Base-by-base conservation (phyloP, 306 rosid species). In the Astragalus membranaceus region DNA sequence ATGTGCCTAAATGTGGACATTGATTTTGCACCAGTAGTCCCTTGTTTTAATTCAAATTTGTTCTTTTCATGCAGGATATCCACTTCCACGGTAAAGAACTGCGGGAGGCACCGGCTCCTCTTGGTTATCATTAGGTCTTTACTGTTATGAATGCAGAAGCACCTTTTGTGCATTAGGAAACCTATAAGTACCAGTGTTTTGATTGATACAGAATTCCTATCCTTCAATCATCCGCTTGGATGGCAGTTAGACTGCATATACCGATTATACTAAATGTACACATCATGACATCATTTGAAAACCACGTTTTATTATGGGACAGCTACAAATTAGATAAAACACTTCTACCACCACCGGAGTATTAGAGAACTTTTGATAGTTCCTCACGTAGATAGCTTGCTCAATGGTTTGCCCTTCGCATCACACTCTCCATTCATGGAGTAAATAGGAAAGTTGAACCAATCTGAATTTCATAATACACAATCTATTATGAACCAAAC, bases 21-120 rank as follows among this genome's bases (percentile, higher is more conserved):
- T 71, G 29, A n/a, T 61, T 70, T 42, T 46, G 20, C 13, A 61
- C 4, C 54, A 29, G 48, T 36, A 8, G 15, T 54, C 13, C 33
- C 42, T 52, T 67, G 30, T 50, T 20, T 3, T 57, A 29, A 17
- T 37, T 12, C 0, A 36, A 49, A 5, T 51, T 1, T 55, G 30
- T 68, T 16, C 5, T 77, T 78, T 80, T 4, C 37, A 14, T 78
- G 78, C 88, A 89, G 94, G 96, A 92, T 70, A 78, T 89, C 70
- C 96, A 87, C 35, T 85, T 79, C 63, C 87, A 82, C 16, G 94
- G 87, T 42, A 89, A 89, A 71, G 80, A 87, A 70, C 70, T 89
- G 83, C 85, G 75, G 66, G 92, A 89, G 2, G 82, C 97, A 44
- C 90, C 94, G 12, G 94, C 96, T 41, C 97, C 94, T 57, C 3